Evolutionary conservation across 352 stramenopile species (phyloP).

Genomic region (Thalassiosira mediterranea): DNA sequence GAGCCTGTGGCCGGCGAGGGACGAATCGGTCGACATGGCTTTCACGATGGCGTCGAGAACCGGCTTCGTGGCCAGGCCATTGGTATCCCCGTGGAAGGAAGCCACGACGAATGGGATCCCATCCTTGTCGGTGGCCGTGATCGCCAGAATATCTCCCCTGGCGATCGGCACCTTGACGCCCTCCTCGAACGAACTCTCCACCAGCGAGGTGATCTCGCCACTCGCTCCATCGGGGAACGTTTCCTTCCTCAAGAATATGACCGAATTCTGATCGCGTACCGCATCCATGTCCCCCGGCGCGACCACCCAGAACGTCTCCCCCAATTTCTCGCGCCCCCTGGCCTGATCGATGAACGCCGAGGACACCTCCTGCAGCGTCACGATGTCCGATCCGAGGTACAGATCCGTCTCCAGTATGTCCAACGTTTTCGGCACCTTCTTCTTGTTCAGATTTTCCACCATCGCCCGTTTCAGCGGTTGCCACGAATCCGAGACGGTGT

Average conservation of each 20-base stretch:
- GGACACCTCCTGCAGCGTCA: constrained; percentile 84
- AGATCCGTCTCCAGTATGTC: constrained; percentile 74
- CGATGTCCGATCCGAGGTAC: constrained; percentile 79
- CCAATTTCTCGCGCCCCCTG: constrained; percentile 34
- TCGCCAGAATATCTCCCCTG: constrained; percentile 81
- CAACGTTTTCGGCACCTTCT: constrained; percentile 81
- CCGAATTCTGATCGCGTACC: constrained; percentile 85
- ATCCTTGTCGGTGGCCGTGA: constrained; percentile 56
- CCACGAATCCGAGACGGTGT: constrained; percentile 73
- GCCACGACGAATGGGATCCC: constrained; percentile 71
- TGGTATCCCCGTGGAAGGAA: constrained; percentile 86
- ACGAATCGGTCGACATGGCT: constrained; percentile 49
- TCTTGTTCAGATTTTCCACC: constrained; percentile 78
- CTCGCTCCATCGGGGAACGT: constrained; percentile 63
- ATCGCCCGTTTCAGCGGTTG: constrained; percentile 80
- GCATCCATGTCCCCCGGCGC: constrained; percentile 62
- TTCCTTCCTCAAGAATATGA: constrained; percentile 82
- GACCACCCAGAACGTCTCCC: constrained; percentile 70
- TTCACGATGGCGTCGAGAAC: constrained; percentile 75
- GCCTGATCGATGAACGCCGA: constrained; percentile 70
- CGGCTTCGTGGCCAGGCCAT: constrained; percentile 85
- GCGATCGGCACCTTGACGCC: constrained; percentile 74
- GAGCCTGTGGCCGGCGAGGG: constrained; percentile 51
- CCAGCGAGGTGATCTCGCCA: constrained; percentile 75
- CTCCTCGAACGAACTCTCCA: constrained; percentile 63